Base-by-base conservation (phyloP, 768 basidiomycete species). In the Leccinellum luteum region DNA sequence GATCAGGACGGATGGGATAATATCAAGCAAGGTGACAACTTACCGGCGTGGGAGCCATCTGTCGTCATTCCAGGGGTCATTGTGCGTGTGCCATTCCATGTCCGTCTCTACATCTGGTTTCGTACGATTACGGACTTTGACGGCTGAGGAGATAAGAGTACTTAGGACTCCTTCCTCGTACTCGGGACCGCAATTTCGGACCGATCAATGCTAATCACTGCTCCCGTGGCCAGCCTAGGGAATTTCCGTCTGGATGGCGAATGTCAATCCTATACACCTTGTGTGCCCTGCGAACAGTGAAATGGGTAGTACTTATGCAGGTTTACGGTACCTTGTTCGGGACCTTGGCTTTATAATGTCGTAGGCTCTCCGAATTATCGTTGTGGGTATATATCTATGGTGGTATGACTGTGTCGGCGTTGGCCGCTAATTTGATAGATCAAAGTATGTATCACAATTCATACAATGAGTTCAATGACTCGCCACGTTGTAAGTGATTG, bases 131-230 rank as follows among this genome's bases (percentile, higher is more conserved):
- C 32, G 43, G 10, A 55, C 44, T 28, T 43, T 64, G 54, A 57
- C 53, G 13, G 19, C 48, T 12, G 63, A 35, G 21, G 59, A 64
- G 43, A 64, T 54, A 47, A 64, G 60, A 6, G 17, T n/a, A 28
- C 28, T 28, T 28, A 28, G 4, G 6, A 8, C 14, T 7, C 47
- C 25, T 60, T 28, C 55, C 34, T 4, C 44, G 30, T 9, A 60
- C 41, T 9, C 51, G 53, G 21, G 60, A 41, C 13, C 55, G 62
- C 17, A 52, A n/a, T 52, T 56, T n/a, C n/a, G 58, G 62, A 30
- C 28, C 15, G 35, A 64, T 19, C 14, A 48, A 12, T 10, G 34
- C 47, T 45, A 64, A 32, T 52, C 63, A 52, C 25, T 64, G 64
- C 13, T 57, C 31, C 2, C 50, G 31, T 35, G 19, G 48, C 52